Conservation (phyloP, 768 basidiomycete genomes). For the Paxillus ammoniavirescens region DNA sequence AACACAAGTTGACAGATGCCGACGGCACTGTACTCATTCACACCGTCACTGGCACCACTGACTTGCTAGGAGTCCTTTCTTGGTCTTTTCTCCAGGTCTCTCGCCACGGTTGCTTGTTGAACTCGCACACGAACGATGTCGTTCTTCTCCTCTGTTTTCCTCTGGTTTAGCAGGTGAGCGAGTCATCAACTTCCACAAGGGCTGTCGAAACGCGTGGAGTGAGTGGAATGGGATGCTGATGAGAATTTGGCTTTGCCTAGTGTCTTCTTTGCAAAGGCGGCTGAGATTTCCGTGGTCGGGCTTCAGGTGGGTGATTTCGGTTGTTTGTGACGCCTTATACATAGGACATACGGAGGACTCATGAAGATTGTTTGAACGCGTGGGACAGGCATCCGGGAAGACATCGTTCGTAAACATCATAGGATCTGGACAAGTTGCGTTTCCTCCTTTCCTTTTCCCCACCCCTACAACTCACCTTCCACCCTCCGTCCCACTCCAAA, state of each 20-base stretch:
- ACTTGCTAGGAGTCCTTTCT: too few species aligned
- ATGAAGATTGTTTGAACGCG: background rate
- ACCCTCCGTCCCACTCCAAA: background rate
- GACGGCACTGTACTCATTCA: background rate
- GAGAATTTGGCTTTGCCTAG: slow-evolving; percentile 31
- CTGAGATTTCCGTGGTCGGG: slow-evolving; percentile 90
- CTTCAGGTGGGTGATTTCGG: slow-evolving; percentile 56
- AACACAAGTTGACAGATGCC: background rate
- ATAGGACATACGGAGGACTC: background rate
- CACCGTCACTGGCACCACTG: too few species aligned
- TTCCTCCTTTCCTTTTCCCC: background rate
- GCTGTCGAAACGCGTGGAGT: background rate
- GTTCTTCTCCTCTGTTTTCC: slow-evolving; percentile 51
- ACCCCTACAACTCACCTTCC: background rate
- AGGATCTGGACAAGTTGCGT: slow-evolving; percentile 67
- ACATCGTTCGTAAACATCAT: slow-evolving; percentile 93
- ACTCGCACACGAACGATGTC: slow-evolving; percentile 31
- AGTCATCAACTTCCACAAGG: background rate
- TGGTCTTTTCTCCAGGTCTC: too few species aligned
- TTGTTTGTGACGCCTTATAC: background rate
- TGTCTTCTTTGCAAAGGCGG: slow-evolving; percentile 83
- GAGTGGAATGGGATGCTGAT: background rate
- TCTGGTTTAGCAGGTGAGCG: slow-evolving; percentile 55
- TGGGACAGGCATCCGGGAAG: slow-evolving; percentile 81
- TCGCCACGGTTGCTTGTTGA: background rate